phyloP scores from a whole-genome alignment of 2,329 filamentous ascomycete species.

The Aspergillus texensis region DNA sequence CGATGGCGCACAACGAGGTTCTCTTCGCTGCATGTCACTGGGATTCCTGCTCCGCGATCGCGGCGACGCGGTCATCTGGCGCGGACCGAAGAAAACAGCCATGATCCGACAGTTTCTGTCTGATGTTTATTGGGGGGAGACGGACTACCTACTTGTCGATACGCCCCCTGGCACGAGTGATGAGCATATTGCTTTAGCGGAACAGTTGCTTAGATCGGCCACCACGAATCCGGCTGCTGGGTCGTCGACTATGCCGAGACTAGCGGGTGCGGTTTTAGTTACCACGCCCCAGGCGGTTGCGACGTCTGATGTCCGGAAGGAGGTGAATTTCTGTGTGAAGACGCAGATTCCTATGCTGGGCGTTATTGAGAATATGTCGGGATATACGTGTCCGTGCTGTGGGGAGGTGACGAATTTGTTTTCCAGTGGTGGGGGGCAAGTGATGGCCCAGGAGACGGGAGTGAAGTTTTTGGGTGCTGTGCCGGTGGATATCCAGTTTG shows the following conservation, averaged over 20 bases:
- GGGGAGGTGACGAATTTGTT: constrained; percentile 92
- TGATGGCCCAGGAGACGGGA: constrained; percentile 84
- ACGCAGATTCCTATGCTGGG: constrained; percentile 78
- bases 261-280: constrained; percentile 88
- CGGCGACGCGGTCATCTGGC: constrained; percentile 94
- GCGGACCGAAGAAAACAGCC: constrained; percentile 96
- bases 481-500: constrained; percentile 91
- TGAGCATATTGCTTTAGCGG: constrained; percentile 93
- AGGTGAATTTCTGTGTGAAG: constrained; percentile 90
- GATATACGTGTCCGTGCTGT: constrained; percentile 60
- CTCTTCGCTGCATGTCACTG: constrained; percentile 77
- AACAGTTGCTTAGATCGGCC: constrained; percentile 67
- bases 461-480: constrained; percentile 84
- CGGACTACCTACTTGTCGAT: constrained; percentile 93
- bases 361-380: constrained; percentile 91
- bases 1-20: constrained; percentile 32
- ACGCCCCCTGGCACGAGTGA: constrained; percentile 95
- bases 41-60: constrained; percentile 83
- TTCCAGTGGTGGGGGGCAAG: constrained; percentile 82
- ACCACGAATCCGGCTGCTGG: constrained; percentile 28
- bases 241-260: constrained; percentile 54
- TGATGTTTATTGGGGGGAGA: constrained; percentile 81
- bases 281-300: constrained; percentile 95
- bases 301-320: constrained; percentile 91
- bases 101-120: constrained; percentile 97